Evolutionary conservation across 306 rosid species (phyloP).

Genomic region (Hippophae tibetana): DNA sequence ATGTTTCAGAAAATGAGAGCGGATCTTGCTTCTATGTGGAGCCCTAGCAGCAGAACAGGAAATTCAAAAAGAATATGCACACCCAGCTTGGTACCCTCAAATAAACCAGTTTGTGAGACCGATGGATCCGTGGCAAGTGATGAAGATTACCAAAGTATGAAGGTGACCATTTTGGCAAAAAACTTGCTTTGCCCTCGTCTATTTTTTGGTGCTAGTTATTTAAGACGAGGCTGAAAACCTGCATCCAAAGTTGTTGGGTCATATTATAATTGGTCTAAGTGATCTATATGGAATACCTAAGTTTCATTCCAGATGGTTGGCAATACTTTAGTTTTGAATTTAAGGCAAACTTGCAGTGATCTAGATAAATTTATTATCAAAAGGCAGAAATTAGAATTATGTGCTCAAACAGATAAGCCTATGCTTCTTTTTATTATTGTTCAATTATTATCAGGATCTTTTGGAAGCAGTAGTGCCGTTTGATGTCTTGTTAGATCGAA

Average conservation of each 20-base stretch:
- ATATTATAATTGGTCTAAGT: background rate
- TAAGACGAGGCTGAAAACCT: background rate
- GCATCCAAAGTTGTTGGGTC: background rate
- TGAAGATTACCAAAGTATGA: slow-evolving; percentile 59
- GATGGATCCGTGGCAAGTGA: slow-evolving; percentile 35
- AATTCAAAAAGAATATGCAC: slow-evolving; percentile 39
- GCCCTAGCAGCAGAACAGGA: slow-evolving; percentile 50
- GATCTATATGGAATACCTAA: background rate
- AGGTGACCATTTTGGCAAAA: slow-evolving; percentile 34
- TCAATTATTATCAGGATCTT: slow-evolving; percentile 62
- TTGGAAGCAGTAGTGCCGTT: slow-evolving; percentile 91
- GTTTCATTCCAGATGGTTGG: background rate
- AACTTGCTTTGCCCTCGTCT: slow-evolving; percentile 2
- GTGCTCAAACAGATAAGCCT: background rate
- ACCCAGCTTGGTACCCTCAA: slow-evolving; percentile 31
- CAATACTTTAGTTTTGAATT: background rate
- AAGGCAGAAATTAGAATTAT: background rate
- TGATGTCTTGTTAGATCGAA: slow-evolving; percentile 71
- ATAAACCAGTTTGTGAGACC: slow-evolving; percentile 32
- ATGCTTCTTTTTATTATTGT: background rate
- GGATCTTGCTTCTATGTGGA: slow-evolving; percentile 91
- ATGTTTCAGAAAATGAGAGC: slow-evolving; percentile 70
- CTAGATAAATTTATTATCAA: background rate
- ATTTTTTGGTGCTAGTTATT: slow-evolving; percentile 3
- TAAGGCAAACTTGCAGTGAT: background rate